phyloP scores from a whole-genome alignment of 2,329 filamentous ascomycete genomes.

The Apiospora koreana region DNA sequence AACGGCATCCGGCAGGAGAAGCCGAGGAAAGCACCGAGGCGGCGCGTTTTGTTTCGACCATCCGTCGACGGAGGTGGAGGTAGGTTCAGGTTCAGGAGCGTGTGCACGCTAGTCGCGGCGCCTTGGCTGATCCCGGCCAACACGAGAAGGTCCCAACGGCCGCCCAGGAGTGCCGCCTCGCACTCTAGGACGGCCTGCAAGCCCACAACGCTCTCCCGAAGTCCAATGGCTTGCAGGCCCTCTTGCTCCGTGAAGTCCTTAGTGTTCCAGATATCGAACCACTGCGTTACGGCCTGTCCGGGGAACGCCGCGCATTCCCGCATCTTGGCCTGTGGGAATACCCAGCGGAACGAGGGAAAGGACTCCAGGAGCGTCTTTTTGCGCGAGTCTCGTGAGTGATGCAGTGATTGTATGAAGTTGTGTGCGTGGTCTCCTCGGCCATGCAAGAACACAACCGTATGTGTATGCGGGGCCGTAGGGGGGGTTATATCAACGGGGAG shows the following conservation, averaged over 20 bases:
- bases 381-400: conserved; percentile 21
- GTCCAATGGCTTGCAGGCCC: conserved; percentile 41
- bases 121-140: conserved; percentile 49
- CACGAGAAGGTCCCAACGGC: conserved; percentile 41
- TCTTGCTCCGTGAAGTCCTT: conserved; percentile 41
- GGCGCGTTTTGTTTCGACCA: conserved; percentile 17
- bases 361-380: conserved; percentile 35
- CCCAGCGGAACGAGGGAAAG: conserved; percentile 49
- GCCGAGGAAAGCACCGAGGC: conserved; percentile 25
- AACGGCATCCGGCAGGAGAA: conserved; percentile 28
- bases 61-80: background rate
- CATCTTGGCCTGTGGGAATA: conserved; percentile 47
- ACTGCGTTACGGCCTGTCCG: conserved; percentile 39
- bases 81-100: conserved; percentile 24
- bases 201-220: conserved; percentile 38
- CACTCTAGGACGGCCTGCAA: conserved; percentile 34
- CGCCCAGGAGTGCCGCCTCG: conserved; percentile 39
- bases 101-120: conserved; percentile 37
- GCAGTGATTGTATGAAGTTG: conserved; percentile 36
- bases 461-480: conserved; percentile 30
- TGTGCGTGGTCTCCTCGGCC: conserved; percentile 42
- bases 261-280: conserved; percentile 53
- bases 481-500: conserved; percentile 12
- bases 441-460: conserved; percentile 48
- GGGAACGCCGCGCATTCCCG: conserved; percentile 27